Percentiles rank a stretch among this genome's conserved stretches.
These are phyloP conservation scores for Colletotrichum gloeosporioides DNA, from an alignment of 2,329 filamentous ascomycete species.

Conservation along the genomic window DNA sequence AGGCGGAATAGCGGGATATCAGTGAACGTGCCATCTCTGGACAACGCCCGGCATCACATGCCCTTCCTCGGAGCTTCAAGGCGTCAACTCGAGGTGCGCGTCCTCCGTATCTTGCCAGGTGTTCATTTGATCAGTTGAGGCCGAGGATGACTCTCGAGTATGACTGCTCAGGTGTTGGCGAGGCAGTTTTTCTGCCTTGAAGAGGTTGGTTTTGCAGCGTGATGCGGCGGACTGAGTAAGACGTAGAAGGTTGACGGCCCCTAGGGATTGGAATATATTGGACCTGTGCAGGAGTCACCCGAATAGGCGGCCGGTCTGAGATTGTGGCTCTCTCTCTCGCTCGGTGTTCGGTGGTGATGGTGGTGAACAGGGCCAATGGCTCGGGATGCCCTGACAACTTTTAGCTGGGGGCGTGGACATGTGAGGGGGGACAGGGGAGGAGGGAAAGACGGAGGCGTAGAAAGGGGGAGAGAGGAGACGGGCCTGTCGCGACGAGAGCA, in stretches of 20 bases:
- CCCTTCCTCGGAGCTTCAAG: background rate
- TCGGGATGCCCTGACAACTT: background rate
- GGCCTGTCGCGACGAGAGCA: background rate
- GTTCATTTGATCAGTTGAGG: background rate
- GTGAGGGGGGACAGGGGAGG: background rate
- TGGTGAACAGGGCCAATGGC: background rate
- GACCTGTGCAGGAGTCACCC: background rate
- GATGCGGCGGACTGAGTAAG: background rate
- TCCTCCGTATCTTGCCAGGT: background rate
- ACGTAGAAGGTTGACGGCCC: background rate
- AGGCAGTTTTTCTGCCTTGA: background rate
- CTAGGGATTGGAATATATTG: background rate
- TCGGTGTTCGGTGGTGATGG: background rate
- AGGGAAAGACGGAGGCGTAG: background rate
- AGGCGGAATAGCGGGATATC: background rate
- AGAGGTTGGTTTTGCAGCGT: background rate
- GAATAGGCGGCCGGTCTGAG: background rate
- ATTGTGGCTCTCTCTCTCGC: background rate
- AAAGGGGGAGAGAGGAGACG: conserved; percentile 4
- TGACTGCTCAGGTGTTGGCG: background rate
- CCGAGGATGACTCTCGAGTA: background rate
- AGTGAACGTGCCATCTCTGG: background rate
- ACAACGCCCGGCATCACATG: background rate
- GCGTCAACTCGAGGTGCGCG: background rate
- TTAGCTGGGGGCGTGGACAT: conserved; percentile 4